Conservation (phyloP, 768 basidiomycete species). For the Tulasnella sp. region DNA sequence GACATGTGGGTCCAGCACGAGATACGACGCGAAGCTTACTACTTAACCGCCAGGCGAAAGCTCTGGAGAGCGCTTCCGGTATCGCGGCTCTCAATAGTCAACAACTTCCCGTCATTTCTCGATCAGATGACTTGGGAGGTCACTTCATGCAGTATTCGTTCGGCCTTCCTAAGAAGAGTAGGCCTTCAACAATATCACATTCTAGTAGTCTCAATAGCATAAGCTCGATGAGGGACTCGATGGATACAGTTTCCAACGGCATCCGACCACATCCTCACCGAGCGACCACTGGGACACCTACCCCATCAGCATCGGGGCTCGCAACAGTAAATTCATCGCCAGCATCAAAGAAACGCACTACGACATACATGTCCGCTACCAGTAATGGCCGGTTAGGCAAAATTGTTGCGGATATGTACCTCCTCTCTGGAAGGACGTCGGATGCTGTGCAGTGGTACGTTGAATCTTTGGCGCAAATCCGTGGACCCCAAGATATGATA, state of each 20-base stretch:
- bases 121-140: background rate
- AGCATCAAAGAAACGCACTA: background rate
- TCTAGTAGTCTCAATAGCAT: background rate
- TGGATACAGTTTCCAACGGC: background rate
- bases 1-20: conserved; percentile 26
- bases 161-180: background rate
- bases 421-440: conserved; percentile 75
- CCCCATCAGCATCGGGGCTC: background rate
- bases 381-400: conserved; percentile 76
- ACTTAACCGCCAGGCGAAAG: conserved; percentile 47
- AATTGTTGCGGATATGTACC: conserved; percentile 78
- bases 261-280: conserved; percentile 38
- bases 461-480: conserved; percentile 74
- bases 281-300: background rate
- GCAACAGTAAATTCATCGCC: background rate
- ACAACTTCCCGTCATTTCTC: conserved; percentile 31
- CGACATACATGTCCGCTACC: background rate
- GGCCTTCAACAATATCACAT: background rate
- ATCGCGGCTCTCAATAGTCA: conserved; percentile 62
- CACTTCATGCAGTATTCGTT: conserved; percentile 18
- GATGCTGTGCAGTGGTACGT: conserved; percentile 77
- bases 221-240: background rate
- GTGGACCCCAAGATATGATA: conserved; percentile 60
- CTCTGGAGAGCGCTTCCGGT: conserved; percentile 72
- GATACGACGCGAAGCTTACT: background rate